Conservation (phyloP, 1,284 basidiomycete genomes). For the Malassezia sp. region DNA sequence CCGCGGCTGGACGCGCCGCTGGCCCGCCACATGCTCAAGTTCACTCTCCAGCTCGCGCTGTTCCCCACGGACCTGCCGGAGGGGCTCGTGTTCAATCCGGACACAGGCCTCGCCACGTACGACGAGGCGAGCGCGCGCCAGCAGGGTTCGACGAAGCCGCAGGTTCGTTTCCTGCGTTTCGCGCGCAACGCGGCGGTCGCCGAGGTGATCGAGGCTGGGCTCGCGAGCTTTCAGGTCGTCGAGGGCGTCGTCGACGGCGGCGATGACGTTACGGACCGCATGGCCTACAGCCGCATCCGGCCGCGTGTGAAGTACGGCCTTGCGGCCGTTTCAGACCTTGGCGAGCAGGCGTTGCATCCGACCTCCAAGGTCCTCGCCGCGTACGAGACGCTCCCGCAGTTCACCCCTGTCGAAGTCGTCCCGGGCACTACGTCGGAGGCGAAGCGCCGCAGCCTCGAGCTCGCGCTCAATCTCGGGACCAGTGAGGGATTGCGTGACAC, state of each 20-base stretch:
- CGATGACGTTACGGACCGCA: constrained; percentile 87
- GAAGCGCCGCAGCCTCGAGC: constrained; percentile 82
- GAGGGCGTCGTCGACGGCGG: constrained; percentile 95
- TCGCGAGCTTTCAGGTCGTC: constrained; percentile 81
- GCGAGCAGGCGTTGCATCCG: constrained; percentile 24
- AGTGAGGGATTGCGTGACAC: constrained; percentile 63
- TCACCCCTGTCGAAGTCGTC: constrained; percentile 55
- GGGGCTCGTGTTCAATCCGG: constrained; percentile 79
- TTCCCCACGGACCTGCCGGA: constrained; percentile 81
- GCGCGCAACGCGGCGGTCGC: constrained; percentile 89
- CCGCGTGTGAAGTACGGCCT: constrained; percentile 70
- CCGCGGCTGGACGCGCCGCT: not conserved
- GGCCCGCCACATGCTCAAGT: constrained; percentile 51
- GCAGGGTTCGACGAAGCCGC: not conserved
- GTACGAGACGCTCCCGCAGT: constrained; percentile 55
- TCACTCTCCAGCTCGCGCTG: constrained; percentile 73
- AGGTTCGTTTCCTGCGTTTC: constrained; percentile 49
- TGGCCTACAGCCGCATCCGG: constrained; percentile 65
- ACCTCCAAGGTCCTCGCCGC: constrained; percentile 56
- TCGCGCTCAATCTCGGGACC: constrained; percentile 54
- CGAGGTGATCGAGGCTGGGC: constrained; percentile 80
- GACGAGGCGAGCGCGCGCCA: not conserved
- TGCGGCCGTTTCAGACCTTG: constrained; percentile 35
- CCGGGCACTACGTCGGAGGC: no score
- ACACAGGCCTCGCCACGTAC: constrained; percentile 73